These are phyloP conservation scores for Neodidymelliopsis sp. DNA, from an alignment of 2,329 filamentous ascomycete species.

Conservation along the genomic window DNA sequence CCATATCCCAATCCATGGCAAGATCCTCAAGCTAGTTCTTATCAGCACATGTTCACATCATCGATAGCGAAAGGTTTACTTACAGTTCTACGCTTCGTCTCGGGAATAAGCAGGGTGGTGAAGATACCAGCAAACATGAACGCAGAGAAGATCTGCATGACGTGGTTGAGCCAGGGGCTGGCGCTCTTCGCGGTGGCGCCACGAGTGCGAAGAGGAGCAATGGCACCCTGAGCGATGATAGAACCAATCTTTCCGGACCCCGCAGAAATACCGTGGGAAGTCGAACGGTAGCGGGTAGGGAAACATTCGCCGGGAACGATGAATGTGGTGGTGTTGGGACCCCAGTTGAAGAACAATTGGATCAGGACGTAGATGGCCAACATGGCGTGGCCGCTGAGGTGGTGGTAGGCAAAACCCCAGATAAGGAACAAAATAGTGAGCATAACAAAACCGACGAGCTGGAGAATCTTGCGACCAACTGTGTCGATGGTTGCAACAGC, in stretches of 20 bases:
- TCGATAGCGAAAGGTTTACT: not conserved
- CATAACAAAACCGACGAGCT: conserved; percentile 42
- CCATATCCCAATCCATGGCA: conserved; percentile 53
- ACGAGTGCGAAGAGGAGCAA: conserved; percentile 59
- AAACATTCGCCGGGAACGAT: conserved; percentile 61
- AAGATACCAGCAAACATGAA: conserved; percentile 80
- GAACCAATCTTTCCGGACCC: conserved; percentile 58
- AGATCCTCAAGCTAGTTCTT: conserved; percentile 67
- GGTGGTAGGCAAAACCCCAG: conserved; percentile 48
- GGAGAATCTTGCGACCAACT: conserved; percentile 62
- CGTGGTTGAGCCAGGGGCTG: conserved; percentile 72
- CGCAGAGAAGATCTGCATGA: conserved; percentile 79
- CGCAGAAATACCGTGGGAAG: conserved; percentile 59
- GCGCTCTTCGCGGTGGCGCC: conserved; percentile 56
- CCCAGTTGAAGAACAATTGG: conserved; percentile 62
- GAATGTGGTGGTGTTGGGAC: conserved; percentile 60
- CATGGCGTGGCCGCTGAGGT: conserved; percentile 49
- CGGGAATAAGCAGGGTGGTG: conserved; percentile 74
- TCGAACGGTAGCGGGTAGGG: conserved; percentile 58
- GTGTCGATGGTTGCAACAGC: conserved; percentile 66
- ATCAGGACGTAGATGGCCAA: conserved; percentile 57
- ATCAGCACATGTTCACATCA: not conserved
- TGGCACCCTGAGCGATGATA: conserved; percentile 58
- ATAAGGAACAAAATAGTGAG: conserved; percentile 47
- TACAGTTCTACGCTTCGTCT: conserved; percentile 74